Conservation (phyloP, 805 yeast genomes). For the Monosporozyma siamensis region DNA sequence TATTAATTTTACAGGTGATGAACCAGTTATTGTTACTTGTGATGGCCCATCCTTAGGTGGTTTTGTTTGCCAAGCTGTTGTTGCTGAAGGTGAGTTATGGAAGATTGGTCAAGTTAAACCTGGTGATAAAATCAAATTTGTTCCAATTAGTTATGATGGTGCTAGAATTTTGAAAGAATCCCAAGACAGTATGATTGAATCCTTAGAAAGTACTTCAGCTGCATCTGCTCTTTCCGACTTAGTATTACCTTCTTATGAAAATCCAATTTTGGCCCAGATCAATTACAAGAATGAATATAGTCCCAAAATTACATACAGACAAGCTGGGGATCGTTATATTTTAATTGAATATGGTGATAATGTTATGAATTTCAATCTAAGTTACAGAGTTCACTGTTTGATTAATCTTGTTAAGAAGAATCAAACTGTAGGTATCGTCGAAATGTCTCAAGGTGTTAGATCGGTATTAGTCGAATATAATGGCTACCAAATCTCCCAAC, state of each 20-base stretch:
- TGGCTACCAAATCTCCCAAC: conserved; percentile 52
- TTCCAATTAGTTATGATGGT: conserved; percentile 59
- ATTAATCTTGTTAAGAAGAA: conserved; percentile 60
- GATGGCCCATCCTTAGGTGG: conserved; percentile 98
- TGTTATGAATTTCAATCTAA: conserved; percentile 70
- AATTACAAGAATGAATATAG: conserved; percentile 39
- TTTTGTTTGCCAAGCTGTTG: conserved; percentile 93
- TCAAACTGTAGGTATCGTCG: conserved; percentile 72
- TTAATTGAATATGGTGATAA: conserved; percentile 90
- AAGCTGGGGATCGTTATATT: conserved; percentile 93
- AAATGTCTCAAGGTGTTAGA: conserved; percentile 96
- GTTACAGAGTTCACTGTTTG: conserved; percentile 78
- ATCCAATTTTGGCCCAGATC: conserved; percentile 57
- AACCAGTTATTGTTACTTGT: conserved; percentile 91
- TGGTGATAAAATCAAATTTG: conserved; percentile 76
- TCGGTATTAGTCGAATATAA: conserved; percentile 85
- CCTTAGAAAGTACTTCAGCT: conserved; percentile 9
- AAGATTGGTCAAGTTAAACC: conserved; percentile 97
- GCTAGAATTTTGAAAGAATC: conserved; percentile 55
- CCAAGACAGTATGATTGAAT: conserved; percentile 49
- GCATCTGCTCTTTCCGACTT: conserved; percentile 25
- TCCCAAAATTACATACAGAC: conserved; percentile 79
- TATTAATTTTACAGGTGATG: conserved; percentile 96
- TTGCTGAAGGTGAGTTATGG: conserved; percentile 95
- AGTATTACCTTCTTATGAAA: conserved; percentile 40